phyloP scores from a whole-genome alignment of 371 early-diverging fungal species.

The Mucor indicus region DNA sequence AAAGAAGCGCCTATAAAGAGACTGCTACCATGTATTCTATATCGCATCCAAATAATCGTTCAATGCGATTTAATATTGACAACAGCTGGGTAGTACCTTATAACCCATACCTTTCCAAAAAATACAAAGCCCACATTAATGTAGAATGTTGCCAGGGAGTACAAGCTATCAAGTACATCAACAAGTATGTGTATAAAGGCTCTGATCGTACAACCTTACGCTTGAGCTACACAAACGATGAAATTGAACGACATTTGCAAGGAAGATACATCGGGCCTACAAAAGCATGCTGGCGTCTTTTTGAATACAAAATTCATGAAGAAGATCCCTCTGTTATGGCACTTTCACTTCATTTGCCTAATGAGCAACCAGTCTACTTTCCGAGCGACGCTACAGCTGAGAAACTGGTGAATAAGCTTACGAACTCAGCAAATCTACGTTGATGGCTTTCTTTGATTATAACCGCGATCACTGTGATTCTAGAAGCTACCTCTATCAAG shows the following conservation, averaged over 20 bases:
- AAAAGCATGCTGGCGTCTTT: not conserved
- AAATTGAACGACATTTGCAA: not conserved
- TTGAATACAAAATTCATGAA: conserved; percentile 1
- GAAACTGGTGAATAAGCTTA: no score
- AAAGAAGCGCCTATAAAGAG: no score
- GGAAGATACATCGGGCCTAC: conserved; percentile 1
- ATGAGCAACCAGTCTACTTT: not conserved
- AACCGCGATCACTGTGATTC: not conserved
- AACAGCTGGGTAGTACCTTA: conserved; percentile 31
- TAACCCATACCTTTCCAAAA: conserved; percentile 24
- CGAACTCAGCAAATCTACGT: no score
- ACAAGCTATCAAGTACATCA: conserved; percentile 27
- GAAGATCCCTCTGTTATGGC: no score
- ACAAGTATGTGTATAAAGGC: conserved; percentile 7
- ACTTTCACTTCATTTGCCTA: not conserved
- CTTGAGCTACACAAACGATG: not conserved
- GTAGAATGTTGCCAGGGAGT: conserved; percentile 27
- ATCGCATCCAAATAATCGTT: no score
- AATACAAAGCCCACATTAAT: conserved; percentile 38
- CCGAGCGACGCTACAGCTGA: no score
- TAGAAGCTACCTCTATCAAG: not conserved
- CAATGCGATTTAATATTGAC: conserved; percentile 5
- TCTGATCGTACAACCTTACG: not conserved
- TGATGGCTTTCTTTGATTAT: not conserved
- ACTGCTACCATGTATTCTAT: no score